Base-by-base conservation (phyloP, 352 stramenopile species). In the Pythium chondricola region DNA sequence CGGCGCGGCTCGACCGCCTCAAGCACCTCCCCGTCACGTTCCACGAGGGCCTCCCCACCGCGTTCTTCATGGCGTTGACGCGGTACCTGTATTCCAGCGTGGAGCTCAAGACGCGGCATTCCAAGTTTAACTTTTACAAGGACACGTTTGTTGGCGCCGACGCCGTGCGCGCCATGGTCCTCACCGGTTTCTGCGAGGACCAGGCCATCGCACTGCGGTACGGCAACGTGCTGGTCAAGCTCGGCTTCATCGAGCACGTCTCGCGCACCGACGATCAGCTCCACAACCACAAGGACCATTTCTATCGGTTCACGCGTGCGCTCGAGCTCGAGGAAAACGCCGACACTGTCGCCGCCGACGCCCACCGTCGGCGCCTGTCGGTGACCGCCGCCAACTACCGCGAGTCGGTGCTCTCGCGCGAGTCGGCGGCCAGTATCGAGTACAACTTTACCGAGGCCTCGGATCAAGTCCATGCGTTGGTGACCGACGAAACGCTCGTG, bases 41-140 rank as follows among this genome's bases (percentile, higher is more conserved):
- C 60, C 74, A 89, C 36, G 82, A 93, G 30, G 83, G 83, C 3
- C 61, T 92, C 0, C 77, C 83, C 3, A 77, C 67, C 25, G 77
- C 89, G 49, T 93, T 93, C 51, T 93, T 86, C 53, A 65, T 78
- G 51, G 67, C 76, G 10, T 52, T 93, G 8, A 65, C 63, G 18
- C 79, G 83, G 10, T 93, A 89, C 52, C 61, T 93, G 24, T 66
- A 83, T 33, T 69, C 74, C n/a, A 72, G 68, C 6, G 46, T 93
- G 29, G 83, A 93, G 41, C 50, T 90, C 51, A 92, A 92, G 71
- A 89, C 78, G 6, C 69, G 79, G 14, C 79, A 92, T 56, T 85
- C 80, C 44, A 72, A 75, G 9, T 89, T 93, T 61, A 90, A 85
- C 50, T 89, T 89, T 45, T 88, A 86, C 70, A 93, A 93, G 58